Conservation (phyloP, 192 early-diverging fungal genomes). For the Coemansia sp. region DNA sequence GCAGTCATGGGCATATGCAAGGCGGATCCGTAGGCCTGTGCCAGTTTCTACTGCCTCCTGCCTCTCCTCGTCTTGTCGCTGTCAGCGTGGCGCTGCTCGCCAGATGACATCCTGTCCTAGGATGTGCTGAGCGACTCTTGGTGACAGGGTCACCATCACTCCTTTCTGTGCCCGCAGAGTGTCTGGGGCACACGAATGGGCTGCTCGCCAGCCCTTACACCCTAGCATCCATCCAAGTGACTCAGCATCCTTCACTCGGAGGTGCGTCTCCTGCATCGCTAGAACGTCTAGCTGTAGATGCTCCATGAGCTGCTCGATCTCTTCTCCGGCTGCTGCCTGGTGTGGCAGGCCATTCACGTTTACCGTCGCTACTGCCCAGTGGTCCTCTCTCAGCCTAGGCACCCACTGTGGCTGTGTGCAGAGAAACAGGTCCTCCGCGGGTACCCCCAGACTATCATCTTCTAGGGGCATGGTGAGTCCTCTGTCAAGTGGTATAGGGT, state of each 20-base stretch:
- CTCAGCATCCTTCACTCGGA: not conserved
- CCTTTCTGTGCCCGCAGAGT: not conserved
- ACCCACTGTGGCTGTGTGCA: not conserved
- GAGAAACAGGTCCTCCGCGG: not conserved
- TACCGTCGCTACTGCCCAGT: not conserved
- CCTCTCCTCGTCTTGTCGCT: not conserved
- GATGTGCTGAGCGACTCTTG: not conserved
- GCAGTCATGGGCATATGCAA: not conserved
- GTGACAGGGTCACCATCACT: not conserved
- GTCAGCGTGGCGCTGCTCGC: not conserved
- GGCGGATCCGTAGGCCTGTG: not conserved
- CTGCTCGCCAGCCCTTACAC: not conserved
- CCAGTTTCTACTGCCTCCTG: not conserved
- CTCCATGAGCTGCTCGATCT: not conserved
- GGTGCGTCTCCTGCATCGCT: not conserved
- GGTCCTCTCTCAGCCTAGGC: not conserved
- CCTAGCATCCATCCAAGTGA: not conserved
- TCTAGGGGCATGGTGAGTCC: not conserved
- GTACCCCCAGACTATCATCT: not conserved
- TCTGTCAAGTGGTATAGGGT: not conserved
- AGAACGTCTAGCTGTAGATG: not conserved
- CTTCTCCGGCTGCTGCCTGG: not conserved
- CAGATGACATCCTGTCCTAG: not conserved
- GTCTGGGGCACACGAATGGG: not conserved
- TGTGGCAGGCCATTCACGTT: not conserved